Evolutionary conservation across 208 protist species (phyloP), one percentile per base, ranked within the genome.

Genomic region (Acanthamoeba castellanii): DNA sequence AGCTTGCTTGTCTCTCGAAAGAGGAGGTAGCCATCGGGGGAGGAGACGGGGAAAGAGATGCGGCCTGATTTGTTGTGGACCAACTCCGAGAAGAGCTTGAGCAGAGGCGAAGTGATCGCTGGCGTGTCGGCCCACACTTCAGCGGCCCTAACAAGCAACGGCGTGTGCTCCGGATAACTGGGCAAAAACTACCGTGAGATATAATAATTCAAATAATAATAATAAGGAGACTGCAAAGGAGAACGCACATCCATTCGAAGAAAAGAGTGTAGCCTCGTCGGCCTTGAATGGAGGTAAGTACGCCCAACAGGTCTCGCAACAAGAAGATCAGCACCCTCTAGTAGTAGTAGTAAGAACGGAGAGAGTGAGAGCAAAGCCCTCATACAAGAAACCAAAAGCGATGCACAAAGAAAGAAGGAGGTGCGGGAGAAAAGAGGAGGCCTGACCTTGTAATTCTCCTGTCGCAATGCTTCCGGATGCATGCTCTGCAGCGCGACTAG

Each of bases 1-100:
- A 98, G 88, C 42, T 95, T 90, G 45, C 95, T 96, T 2, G 95
- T 96, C 37, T 97, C 97, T 34, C 96, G 94, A 72, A 98, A 98
- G 32, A 98, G 61, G 32, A 98, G 81, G 50, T 96, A 96, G 2
- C 96, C 97, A 64, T 97, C 96, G 22, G 97, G 95, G 0, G 93
- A 96, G 32, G 95, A 97, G 47, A 76, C 87, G 34, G 97, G 96
- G 92, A 98, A 98, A 30, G 89, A 95, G 47, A 98, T 88, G 57
- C 97, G 88, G 34, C 94, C 81, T n/a, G 91, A 78, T 70, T 95
- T 96, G 93, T 97, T 97, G 61, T 96, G 89, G 11, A 95, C 95
- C 25, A 97, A 92, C 93, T 98, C 97, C 1, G 74, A 81, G 27
- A 95, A 57, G n/a, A 95, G 52, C 47, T 95, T 97, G 37, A 97